Evolutionary conservation across 768 basidiomycete genomes (phyloP).

Genomic region (Termitomyces sp.): DNA sequence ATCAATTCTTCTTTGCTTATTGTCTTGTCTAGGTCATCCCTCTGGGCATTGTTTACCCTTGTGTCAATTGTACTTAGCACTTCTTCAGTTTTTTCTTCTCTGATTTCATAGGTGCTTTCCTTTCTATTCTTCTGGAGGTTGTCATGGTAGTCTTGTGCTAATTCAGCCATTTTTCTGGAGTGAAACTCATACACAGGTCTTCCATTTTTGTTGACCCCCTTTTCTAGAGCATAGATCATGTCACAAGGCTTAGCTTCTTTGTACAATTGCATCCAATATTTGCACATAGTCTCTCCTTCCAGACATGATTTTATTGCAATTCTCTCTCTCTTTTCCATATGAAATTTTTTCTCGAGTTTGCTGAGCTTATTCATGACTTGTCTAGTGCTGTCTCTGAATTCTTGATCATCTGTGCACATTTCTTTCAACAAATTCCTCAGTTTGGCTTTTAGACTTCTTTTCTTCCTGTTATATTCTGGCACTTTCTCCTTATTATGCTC

Average conservation of each 20-base stretch:
- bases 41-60: neutral
- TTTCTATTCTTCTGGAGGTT: neutral
- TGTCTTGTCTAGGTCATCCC: neutral
- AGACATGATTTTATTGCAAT: neutral
- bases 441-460: neutral
- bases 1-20: neutral
- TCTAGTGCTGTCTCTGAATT: too few species aligned
- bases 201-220: neutral
- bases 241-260: neutral
- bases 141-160: neutral
- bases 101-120: neutral
- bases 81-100: neutral
- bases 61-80: neutral
- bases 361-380: neutral
- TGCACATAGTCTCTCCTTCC: neutral
- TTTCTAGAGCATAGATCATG: neutral
- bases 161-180: neutral
- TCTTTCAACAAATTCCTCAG: too few species aligned
- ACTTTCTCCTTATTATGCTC: neutral
- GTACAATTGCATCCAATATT: neutral
- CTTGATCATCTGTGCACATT: too few species aligned
- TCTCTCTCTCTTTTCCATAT: neutral
- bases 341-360: neutral
- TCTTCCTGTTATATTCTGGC: too few species aligned
- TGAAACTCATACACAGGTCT: neutral